Evolutionary conservation across 345 rosid species (phyloP).

Genomic region (Sisymbrium irio): DNA sequence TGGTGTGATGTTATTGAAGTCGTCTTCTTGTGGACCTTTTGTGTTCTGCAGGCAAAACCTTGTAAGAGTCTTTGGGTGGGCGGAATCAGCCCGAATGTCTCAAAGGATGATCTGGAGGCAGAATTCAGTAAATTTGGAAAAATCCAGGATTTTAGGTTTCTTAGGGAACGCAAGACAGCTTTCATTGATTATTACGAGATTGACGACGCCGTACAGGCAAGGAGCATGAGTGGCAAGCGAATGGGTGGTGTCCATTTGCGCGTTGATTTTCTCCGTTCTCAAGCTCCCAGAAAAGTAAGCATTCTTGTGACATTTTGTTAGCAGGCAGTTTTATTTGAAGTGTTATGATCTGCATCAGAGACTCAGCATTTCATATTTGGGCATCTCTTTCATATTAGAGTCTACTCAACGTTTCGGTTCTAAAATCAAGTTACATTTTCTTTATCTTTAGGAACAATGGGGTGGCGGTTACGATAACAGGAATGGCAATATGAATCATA

Average conservation of each 20-base stretch:
- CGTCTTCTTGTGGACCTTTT: neutral
- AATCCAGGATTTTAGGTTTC: slow-evolving; percentile 77
- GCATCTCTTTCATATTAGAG: neutral
- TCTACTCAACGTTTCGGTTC: neutral
- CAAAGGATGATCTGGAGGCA: slow-evolving; percentile 68
- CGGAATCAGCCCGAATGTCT: slow-evolving; percentile 64
- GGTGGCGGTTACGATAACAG: slow-evolving; percentile 51
- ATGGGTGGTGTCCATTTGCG: slow-evolving; percentile 82
- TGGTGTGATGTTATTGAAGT: neutral
- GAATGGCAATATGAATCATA: slow-evolving; percentile 48
- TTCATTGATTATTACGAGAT: slow-evolving; percentile 61
- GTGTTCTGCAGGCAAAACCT: slow-evolving; percentile 68
- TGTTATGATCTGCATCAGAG: neutral
- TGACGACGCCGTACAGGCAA: slow-evolving; percentile 85
- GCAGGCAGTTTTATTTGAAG: neutral
- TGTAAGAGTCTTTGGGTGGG: slow-evolving; percentile 86
- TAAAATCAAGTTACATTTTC: slow-evolving; percentile 4
- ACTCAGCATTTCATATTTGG: neutral
- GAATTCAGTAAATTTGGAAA: slow-evolving; percentile 79
- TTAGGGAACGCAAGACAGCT: slow-evolving; percentile 79
- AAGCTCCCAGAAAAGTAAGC: slow-evolving; percentile 70
- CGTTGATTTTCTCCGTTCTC: slow-evolving; percentile 87
- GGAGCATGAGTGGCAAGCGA: slow-evolving; percentile 75
- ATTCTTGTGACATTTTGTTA: neutral
- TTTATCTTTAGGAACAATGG: slow-evolving; percentile 61